A percentile compares a stretch with the other conserved stretches of the same genome.
Conservation (phyloP, 768 basidiomycete species). For the Cystofilobasidium ferigula region DNA sequence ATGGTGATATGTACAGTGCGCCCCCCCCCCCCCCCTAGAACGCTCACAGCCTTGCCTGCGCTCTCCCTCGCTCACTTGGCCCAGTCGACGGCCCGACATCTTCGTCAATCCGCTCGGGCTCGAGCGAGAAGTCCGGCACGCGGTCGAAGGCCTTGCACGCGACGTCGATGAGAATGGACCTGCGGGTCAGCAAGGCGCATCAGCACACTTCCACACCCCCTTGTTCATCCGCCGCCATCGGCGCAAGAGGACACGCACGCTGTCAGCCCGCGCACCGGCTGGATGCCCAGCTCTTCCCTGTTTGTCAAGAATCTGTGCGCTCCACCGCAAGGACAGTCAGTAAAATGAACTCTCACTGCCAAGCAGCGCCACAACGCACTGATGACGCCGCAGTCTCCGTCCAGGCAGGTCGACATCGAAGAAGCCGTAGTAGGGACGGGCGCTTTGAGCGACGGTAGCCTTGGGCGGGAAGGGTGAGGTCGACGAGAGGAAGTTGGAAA, state of each 20-base stretch:
- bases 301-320: neutral
- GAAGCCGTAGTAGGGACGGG: neutral
- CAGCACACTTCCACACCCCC: too few relatives aligned
- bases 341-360: neutral
- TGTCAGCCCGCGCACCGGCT: neutral
- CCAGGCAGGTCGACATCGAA: neutral
- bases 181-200: neutral
- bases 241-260: neutral
- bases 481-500: constrained; percentile 29
- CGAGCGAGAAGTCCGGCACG: neutral
- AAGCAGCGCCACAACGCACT: neutral
- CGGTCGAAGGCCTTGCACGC: neutral
- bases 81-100: too few relatives aligned
- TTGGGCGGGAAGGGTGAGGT: neutral
- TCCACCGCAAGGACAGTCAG: too few relatives aligned
- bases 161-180: neutral
- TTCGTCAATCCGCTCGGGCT: too few relatives aligned
- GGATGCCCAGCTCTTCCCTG: neutral
- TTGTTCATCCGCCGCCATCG: too few relatives aligned
- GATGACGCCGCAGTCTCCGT: neutral
- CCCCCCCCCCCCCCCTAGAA: too few relatives aligned
- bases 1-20: too few relatives aligned
- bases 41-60: too few relatives aligned
- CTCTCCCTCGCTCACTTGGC: too few relatives aligned
- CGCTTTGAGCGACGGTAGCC: neutral